Evolutionary conservation across 1,284 basidiomycete species (phyloP).

Genomic region (Austropuccinia psidii): DNA sequence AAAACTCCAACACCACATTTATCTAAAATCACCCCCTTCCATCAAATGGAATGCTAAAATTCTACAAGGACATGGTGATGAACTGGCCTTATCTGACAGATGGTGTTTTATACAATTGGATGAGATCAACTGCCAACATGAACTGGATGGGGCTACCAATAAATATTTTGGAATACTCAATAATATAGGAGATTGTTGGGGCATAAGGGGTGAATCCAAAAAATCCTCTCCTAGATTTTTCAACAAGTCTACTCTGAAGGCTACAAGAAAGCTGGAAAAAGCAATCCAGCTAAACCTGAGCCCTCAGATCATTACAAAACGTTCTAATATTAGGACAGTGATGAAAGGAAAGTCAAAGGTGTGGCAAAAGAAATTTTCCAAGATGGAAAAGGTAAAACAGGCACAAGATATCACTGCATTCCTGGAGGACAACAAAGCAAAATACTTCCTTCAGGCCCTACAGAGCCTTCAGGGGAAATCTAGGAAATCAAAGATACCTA

Average conservation of each 20-base stretch:
- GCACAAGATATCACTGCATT: background rate
- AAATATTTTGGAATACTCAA: background rate
- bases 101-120: background rate
- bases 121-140: background rate
- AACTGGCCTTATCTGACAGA: background rate
- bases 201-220: no score
- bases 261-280: background rate
- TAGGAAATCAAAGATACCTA: background rate
- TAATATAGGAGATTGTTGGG: no score
- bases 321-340: no score
- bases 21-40: background rate
- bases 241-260: background rate
- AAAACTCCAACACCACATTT: background rate
- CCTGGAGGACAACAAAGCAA: background rate
- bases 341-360: background rate
- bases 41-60: background rate
- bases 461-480: background rate
- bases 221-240: background rate
- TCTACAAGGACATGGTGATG: background rate
- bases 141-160: background rate
- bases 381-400: background rate
- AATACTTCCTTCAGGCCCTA: background rate
- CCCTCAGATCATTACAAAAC: no score
- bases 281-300: background rate
- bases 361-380: background rate